Base-by-base conservation (phyloP, 2,329 filamentous ascomycete species). In the Colletotrichum abscissum region DNA sequence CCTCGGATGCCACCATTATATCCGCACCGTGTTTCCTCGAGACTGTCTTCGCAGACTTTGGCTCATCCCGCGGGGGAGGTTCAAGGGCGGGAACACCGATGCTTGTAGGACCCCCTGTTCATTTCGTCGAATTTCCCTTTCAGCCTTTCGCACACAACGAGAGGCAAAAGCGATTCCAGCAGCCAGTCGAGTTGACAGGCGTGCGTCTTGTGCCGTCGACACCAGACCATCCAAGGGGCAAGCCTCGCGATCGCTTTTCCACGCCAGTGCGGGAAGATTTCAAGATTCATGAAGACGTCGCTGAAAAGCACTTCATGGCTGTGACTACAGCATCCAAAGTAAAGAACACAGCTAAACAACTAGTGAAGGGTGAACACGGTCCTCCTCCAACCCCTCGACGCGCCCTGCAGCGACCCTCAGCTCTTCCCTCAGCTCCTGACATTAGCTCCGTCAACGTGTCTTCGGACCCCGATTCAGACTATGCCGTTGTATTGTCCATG, bases 401-500 rank as follows among this genome's bases (percentile, higher is more conserved):
- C 76, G 88, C 91, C 63, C 87, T 94, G 5, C 92, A 92, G 57
- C 89, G 92, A 75, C 90, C 93, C 1, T 93, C 92, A n/a, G 86
- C 88, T 2, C 86, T 97, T 5, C 94, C 95, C 1, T 91, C 93
- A 71, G 85, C 88, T 6, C 96, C 96, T 9, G 92, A 95, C 75
- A 90, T 98, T 65, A 91, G 91, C 81, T 87, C 92, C 64, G 86
- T 97, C 56, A 85, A 88, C 5, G 87, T 97, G 0, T 87, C 90
- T 0, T 86, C 91, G 60, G 93, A 95, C 74, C 86, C 88, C 1
- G 89, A 89, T 24, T 90, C 92, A 67, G 94, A 98, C 77, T 98
- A 98, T 78, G 93, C 93, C 5, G 91, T 99, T 67, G 86, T 99
- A 12, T 88, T 99, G 26, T 98, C 95, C 67, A 99, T 99, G 95